These are phyloP conservation scores for Chytriomyces confervae DNA, from an alignment of 192 early-diverging fungal genomes.

Conservation along the genomic window DNA sequence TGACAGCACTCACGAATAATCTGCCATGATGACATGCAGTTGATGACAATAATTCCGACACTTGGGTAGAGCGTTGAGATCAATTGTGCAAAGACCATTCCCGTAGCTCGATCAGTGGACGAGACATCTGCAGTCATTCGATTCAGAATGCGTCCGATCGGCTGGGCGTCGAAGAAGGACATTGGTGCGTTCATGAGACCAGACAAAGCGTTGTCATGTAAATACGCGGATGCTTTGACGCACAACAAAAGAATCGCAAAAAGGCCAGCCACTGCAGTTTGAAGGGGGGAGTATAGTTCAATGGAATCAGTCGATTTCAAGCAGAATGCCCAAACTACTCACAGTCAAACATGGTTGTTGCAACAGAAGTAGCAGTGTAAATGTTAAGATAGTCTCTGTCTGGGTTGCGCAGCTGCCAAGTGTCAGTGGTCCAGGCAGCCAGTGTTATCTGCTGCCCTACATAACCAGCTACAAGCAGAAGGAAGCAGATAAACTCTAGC, in stretches of 20 bases:
- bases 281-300: background rate
- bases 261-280: conserved; percentile 8
- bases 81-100: background rate
- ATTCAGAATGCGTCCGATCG: conserved; percentile 40
- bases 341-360: conserved; percentile 3
- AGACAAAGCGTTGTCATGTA: conserved; percentile 56
- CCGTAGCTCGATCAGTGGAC: background rate
- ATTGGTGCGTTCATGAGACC: conserved; percentile 60
- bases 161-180: conserved; percentile 58
- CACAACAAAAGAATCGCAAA: background rate
- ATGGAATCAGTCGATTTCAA: background rate
- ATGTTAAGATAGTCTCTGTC: conserved; percentile 5
- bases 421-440: conserved; percentile 14
- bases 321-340: conserved; percentile 6
- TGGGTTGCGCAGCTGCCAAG: background rate
- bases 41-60: conserved; percentile 12
- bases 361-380: conserved; percentile 3
- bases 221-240: conserved; percentile 51
- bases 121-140: conserved; percentile 27
- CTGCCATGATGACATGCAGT: conserved; percentile 16
- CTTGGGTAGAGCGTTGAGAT: background rate
- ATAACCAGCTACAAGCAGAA: background rate
- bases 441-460: conserved; percentile 24
- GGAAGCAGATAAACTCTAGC: background rate
- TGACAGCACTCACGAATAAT: conserved; percentile 10